These are phyloP conservation scores for Monosporozyma aerobia DNA, from an alignment of 805 yeast species.

Conservation along the genomic window DNA sequence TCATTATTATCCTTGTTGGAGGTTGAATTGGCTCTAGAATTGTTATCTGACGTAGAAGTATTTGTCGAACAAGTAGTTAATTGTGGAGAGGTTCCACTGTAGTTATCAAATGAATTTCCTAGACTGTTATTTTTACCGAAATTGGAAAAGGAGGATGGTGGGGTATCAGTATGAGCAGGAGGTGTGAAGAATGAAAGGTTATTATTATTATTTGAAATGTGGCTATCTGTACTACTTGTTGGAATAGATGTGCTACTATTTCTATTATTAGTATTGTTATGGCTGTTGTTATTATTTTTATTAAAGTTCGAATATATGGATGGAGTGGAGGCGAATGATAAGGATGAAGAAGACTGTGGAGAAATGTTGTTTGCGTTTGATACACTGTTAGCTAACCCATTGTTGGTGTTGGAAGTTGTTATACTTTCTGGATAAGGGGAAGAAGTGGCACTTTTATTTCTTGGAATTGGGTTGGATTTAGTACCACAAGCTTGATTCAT, in stretches of 20 bases:
- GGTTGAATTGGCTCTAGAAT: not conserved
- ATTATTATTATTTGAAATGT: not conserved
- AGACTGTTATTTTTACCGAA: not conserved
- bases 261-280: not conserved
- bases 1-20: not conserved
- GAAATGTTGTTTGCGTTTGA: not conserved
- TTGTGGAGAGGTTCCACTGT: slow-evolving; percentile 5
- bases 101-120: not conserved
- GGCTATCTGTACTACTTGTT: not conserved
- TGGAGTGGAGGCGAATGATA: not conserved
- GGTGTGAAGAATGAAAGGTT: not conserved
- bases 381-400: not conserved
- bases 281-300: not conserved
- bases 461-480: slow-evolving; percentile 56
- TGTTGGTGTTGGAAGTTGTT: not conserved
- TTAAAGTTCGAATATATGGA: not conserved
- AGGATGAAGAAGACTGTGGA: not conserved
- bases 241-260: not conserved
- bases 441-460: slow-evolving; percentile 1
- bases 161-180: not conserved
- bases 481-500: slow-evolving; percentile 80
- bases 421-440: not conserved
- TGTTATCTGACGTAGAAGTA: not conserved
- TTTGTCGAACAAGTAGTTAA: slow-evolving; percentile 1
- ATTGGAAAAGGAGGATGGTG: not conserved